These are phyloP conservation scores for Actinomortierella ambigua DNA, from an alignment of 371 early-diverging fungal genomes.

Conservation along the genomic window DNA sequence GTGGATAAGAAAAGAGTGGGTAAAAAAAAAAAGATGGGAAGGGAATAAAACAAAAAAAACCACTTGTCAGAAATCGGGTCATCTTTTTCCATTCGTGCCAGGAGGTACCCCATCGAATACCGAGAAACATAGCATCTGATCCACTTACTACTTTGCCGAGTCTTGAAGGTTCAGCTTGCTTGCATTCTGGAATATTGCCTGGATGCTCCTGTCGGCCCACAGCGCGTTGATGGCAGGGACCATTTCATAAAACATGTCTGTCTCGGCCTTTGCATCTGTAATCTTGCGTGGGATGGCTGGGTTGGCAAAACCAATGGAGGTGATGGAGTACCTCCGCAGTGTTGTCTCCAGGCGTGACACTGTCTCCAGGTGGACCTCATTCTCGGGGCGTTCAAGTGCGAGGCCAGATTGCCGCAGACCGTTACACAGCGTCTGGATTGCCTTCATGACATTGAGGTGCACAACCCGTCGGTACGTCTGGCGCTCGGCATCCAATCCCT, in stretches of 20 bases:
- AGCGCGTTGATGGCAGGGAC: conserved; percentile 48
- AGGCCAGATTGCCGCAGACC: conserved; percentile 28
- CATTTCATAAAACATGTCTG: conserved; percentile 44
- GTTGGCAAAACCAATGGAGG: conserved; percentile 23
- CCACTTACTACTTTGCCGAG: conserved; percentile 53
- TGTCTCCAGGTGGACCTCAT: conserved; percentile 45
- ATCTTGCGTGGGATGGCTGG: conserved; percentile 53
- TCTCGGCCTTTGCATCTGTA: conserved; percentile 45
- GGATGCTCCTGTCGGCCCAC: conserved; percentile 48
- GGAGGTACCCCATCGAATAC: no score
- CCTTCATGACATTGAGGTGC: conserved; percentile 49
- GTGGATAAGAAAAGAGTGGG: background rate
- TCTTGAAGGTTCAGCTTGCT: conserved; percentile 49
- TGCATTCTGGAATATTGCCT: conserved; percentile 23
- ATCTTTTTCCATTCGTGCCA: background rate
- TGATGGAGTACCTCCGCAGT: conserved; percentile 36
- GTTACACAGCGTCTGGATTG: conserved; percentile 42
- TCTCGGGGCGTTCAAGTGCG: conserved; percentile 25
- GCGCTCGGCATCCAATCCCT: conserved; percentile 47
- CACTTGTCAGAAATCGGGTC: background rate
- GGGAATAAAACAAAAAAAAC: background rate
- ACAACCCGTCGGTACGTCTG: conserved; percentile 48
- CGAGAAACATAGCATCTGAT: no score
- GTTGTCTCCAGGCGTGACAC: conserved; percentile 34
- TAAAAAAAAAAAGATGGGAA: background rate